Conservation (phyloP, 2,329 filamentous ascomycete genomes). For the Geoglossum cookeanum region DNA sequence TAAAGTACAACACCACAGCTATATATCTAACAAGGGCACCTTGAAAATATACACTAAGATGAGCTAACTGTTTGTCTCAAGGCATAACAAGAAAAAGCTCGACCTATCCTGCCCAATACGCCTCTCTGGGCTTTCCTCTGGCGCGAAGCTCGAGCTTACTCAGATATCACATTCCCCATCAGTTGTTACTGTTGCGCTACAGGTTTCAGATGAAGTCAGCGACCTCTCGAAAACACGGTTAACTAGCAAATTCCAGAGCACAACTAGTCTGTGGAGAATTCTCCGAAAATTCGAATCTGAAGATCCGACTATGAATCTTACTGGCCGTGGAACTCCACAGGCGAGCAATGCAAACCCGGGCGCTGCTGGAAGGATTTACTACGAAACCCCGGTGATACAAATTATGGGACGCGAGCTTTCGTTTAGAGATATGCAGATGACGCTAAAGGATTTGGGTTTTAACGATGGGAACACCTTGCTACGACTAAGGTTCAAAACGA, state of each 20-base stretch:
- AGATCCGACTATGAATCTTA: slow-evolving; percentile 59
- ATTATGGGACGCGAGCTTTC: slow-evolving; percentile 65
- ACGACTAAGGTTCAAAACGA: slow-evolving; percentile 55
- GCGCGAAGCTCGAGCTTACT: slow-evolving; percentile 84
- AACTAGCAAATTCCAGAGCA: slow-evolving; percentile 71
- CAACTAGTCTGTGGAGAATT: slow-evolving; percentile 75
- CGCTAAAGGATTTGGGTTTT: slow-evolving; percentile 67
- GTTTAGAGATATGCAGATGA: slow-evolving; percentile 75
- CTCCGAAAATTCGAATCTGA: slow-evolving; percentile 77
- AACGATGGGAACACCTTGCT: slow-evolving; percentile 69
- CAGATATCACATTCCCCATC: slow-evolving; percentile 70
- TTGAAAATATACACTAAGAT: neutral
- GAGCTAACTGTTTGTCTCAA: slow-evolving; percentile 20
- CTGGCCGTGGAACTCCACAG: slow-evolving; percentile 56
- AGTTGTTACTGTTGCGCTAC: slow-evolving; percentile 73
- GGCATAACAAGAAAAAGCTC: slow-evolving; percentile 65
- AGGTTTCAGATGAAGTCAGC: slow-evolving; percentile 54
- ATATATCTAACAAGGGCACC: slow-evolving; percentile 1
- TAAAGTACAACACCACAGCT: slow-evolving; percentile 44
- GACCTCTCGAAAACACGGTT: slow-evolving; percentile 46
- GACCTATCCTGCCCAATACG: slow-evolving; percentile 74
- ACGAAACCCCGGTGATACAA: slow-evolving; percentile 70
- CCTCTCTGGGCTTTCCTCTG: slow-evolving; percentile 60
- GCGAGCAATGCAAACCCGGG: slow-evolving; percentile 31
- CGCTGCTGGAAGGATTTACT: slow-evolving; percentile 57